A percentile compares a stretch with the other conserved stretches of the same genome.
Evolutionary conservation across 2,329 filamentous ascomycete genomes (phyloP).

Genomic region (Cercospora brassicicola): DNA sequence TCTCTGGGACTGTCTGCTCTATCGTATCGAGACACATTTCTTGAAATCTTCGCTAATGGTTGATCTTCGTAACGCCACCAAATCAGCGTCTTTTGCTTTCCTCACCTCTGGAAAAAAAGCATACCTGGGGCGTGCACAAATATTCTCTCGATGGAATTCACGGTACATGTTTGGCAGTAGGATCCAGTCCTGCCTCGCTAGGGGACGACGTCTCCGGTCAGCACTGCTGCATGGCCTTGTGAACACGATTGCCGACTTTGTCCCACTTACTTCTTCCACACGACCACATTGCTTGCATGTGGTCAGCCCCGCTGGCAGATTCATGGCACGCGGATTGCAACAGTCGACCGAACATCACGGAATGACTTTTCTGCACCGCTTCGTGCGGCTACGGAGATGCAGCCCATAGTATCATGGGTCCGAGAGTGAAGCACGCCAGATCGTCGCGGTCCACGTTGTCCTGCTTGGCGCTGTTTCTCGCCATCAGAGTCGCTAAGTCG

Average conservation of each 20-base stretch:
- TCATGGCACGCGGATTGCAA: neutral
- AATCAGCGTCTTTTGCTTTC: neutral
- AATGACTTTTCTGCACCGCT: neutral
- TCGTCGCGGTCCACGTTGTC: neutral
- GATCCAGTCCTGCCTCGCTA: neutral
- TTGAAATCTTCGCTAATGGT: neutral
- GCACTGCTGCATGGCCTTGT: neutral
- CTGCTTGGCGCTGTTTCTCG: neutral
- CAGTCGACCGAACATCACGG: neutral
- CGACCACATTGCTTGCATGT: slow-evolving; percentile 5
- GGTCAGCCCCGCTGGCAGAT: slow-evolving; percentile 4
- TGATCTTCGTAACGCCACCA: neutral
- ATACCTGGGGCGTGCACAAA: slow-evolving; percentile 8
- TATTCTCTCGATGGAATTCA: neutral
- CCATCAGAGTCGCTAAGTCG: neutral
- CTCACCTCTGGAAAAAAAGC: neutral
- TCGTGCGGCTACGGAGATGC: neutral
- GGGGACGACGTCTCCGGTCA: neutral
- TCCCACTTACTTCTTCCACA: slow-evolving; percentile 4
- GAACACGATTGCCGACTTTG: neutral
- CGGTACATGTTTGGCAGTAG: slow-evolving; percentile 6
- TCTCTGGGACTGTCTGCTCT: neutral
- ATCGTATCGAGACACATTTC: neutral
- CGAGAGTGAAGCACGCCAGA: neutral
- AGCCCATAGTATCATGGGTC: neutral